phyloP scores from a whole-genome alignment of 306 rosid species.

The Rubus idaeus region DNA sequence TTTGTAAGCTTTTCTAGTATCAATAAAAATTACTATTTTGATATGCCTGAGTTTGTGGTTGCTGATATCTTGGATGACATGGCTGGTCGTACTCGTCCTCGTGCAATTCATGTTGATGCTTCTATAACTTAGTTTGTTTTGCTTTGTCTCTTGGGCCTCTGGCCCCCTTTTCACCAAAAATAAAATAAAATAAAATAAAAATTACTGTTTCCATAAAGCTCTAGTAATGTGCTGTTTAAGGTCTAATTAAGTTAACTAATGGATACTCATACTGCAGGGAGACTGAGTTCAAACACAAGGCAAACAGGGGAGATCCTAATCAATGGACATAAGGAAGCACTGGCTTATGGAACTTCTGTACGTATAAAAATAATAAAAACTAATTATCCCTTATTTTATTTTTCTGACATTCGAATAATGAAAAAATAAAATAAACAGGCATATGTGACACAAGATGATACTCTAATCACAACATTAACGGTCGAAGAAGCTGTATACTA shows the following conservation, averaged over 20 bases:
- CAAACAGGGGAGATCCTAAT: slow-evolving; percentile 41
- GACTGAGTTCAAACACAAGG: slow-evolving; percentile 35
- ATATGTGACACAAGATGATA: slow-evolving; percentile 54
- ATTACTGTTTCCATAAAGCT: too few relatives aligned
- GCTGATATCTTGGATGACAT: too few relatives aligned
- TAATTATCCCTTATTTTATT: neutral
- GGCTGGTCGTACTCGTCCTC: too few relatives aligned
- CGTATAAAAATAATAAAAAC: neutral
- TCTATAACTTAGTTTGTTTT: too few relatives aligned
- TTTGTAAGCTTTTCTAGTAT: too few relatives aligned
- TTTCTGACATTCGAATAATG: neutral
- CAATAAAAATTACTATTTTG: too few relatives aligned
- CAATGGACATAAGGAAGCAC: slow-evolving; percentile 37
- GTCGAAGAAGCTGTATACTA: slow-evolving; percentile 62
- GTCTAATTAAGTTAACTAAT: neutral
- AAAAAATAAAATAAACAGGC: slow-evolving; percentile 26
- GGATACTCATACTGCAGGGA: slow-evolving; percentile 36
- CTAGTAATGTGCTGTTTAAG: neutral
- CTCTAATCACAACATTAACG: slow-evolving; percentile 36
- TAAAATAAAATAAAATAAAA: too few relatives aligned
- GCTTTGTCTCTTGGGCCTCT: too few relatives aligned
- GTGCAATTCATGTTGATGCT: too few relatives aligned
- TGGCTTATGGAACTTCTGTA: slow-evolving; percentile 52
- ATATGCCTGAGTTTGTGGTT: too few relatives aligned
- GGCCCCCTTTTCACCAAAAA: too few relatives aligned